A percentile compares a stretch with the other conserved stretches of the same genome.
Conservation (phyloP, 768 basidiomycete species). For the Lactarius sp. region DNA sequence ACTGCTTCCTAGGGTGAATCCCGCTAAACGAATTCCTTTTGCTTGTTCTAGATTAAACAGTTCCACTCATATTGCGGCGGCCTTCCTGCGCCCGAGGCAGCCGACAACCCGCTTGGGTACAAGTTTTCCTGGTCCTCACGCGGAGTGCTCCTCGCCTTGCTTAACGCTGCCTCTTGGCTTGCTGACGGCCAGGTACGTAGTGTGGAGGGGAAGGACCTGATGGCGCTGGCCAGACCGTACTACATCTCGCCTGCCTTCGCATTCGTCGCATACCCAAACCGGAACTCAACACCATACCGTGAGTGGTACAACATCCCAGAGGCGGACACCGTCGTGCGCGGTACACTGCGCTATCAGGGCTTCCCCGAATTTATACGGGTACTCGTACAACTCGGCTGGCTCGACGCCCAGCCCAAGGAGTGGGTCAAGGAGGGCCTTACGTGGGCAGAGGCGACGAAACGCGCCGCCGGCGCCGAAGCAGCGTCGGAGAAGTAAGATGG, state of each 20-base stretch:
- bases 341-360: slow-evolving; percentile 91
- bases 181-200: slow-evolving; percentile 57
- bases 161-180: slow-evolving; percentile 84
- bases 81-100: slow-evolving; percentile 85
- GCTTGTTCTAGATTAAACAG: slow-evolving; percentile 59
- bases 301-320: slow-evolving; percentile 93
- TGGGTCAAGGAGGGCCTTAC: slow-evolving; percentile 72
- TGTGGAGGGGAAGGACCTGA: slow-evolving; percentile 77
- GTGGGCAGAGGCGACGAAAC: slow-evolving; percentile 81
- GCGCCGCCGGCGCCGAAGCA: slow-evolving; percentile 62
- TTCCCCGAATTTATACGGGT: slow-evolving; percentile 93
- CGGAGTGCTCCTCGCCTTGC: slow-evolving; percentile 89
- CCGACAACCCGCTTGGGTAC: slow-evolving; percentile 95
- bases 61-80: slow-evolving; percentile 97
- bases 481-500: slow-evolving; percentile 60
- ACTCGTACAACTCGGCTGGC: slow-evolving; percentile 83
- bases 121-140: slow-evolving; percentile 99
- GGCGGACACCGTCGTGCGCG: slow-evolving; percentile 87
- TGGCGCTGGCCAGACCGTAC: slow-evolving; percentile 89
- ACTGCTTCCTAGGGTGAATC: background rate
- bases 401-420: slow-evolving; percentile 68
- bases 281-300: slow-evolving; percentile 85
- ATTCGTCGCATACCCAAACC: slow-evolving; percentile 96
- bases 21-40: slow-evolving; percentile 2
- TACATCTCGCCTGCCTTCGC: slow-evolving; percentile 94